phyloP scores from a whole-genome alignment of 2,329 filamentous ascomycete genomes.

The Ophiostoma ips region DNA sequence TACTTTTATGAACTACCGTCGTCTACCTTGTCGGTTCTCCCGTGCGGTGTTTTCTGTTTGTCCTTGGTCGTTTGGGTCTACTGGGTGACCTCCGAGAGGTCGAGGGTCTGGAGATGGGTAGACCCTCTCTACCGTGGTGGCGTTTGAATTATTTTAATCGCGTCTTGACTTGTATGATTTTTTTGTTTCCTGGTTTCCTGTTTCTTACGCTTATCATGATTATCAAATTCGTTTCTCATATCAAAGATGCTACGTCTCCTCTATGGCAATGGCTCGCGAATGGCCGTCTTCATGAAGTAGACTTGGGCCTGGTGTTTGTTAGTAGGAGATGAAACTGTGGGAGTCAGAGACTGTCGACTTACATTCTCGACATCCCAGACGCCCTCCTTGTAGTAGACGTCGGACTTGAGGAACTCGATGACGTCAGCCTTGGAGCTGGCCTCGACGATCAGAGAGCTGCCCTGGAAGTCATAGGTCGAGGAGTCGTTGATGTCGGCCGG shows the following conservation, averaged over 20 bases:
- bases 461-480: conserved; percentile 53
- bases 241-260: neutral
- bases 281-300: conserved; percentile 21
- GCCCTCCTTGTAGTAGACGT: conserved; percentile 56
- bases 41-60: too few relatives aligned
- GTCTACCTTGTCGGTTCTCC: neutral
- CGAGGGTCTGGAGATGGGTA: too few relatives aligned
- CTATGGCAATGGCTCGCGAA: conserved; percentile 14
- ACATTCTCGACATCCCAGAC: conserved; percentile 73
- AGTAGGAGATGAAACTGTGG: neutral
- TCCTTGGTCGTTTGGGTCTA: too few relatives aligned
- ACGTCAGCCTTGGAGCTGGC: conserved; percentile 59
- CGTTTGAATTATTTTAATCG: too few relatives aligned
- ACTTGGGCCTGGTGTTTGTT: conserved; percentile 17
- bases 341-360: conserved; percentile 10
- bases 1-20: neutral
- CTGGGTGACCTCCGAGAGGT: too few relatives aligned
- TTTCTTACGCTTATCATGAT: too few relatives aligned
- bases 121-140: too few relatives aligned
- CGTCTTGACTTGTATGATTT: too few relatives aligned
- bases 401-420: conserved; percentile 48
- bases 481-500: conserved; percentile 45
- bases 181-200: too few relatives aligned
- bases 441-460: conserved; percentile 54
- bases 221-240: neutral